A percentile compares a stretch with the other conserved stretches of the same genome.
Evolutionary conservation across 2,329 filamentous ascomycete genomes (phyloP).

Genomic region (Shiraia sp.): DNA sequence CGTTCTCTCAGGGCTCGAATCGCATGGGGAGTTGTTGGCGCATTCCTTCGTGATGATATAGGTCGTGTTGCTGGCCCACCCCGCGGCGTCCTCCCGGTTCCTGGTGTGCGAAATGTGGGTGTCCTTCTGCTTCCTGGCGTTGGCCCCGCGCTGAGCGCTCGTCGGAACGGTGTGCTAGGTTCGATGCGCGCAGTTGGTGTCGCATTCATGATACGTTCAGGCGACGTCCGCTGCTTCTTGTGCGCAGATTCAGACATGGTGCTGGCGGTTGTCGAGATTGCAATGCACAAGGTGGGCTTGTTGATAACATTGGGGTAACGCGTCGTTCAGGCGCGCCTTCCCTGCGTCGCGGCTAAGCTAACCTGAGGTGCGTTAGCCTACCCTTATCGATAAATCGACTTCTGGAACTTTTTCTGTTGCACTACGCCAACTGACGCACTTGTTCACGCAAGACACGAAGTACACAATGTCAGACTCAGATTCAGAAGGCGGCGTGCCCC

Average conservation of each 20-base stretch:
- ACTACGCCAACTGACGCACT: constrained; percentile 11
- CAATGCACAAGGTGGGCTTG: constrained; percentile 14
- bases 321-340: constrained; percentile 23
- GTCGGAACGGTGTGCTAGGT: constrained; percentile 41
- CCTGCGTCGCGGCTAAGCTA: constrained; percentile 5
- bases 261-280: constrained; percentile 8
- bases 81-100: constrained; percentile 41
- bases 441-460: constrained; percentile 23
- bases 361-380: constrained; percentile 6
- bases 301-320: constrained; percentile 26
- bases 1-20: constrained; percentile 59
- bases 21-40: constrained; percentile 60
- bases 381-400: constrained; percentile 39
- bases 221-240: constrained; percentile 41
- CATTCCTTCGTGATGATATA: constrained; percentile 39
- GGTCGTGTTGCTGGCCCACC: constrained; percentile 38
- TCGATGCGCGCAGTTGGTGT: constrained; percentile 27
- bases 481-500: constrained; percentile 48
- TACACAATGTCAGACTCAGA: constrained; percentile 52
- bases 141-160: constrained; percentile 39
- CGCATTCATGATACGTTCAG: constrained; percentile 31
- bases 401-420: constrained; percentile 29
- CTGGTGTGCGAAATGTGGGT: constrained; percentile 39
- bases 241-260: constrained; percentile 43
- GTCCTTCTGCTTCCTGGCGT: constrained; percentile 39